Evolutionary conservation across 129 eudicot genomes (phyloP), one percentile per base, ranked within the genome.

Genomic region (Flaveria linearis): DNA sequence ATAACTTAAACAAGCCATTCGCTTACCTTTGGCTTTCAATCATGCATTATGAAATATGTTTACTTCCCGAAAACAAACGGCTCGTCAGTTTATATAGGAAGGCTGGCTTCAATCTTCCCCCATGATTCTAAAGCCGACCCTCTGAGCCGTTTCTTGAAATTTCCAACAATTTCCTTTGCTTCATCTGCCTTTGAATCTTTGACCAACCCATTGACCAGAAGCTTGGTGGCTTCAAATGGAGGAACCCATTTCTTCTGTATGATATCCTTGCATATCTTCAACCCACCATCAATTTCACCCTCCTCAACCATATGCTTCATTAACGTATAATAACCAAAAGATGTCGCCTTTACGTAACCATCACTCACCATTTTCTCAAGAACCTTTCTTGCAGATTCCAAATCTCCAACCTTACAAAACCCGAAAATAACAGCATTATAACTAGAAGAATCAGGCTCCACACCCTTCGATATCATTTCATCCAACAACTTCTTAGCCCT

Each of bases 351-450:
- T 26, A 71, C 87, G 68, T 58, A 76, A 7, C 84, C 88, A 76
- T 76, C 87, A 43, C 65, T 65, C n/a, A 62, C 78, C 89, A 86
- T 82, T 66, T 69, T 76, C 13, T 86, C 87, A 77, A 86, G 79
- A 80, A 86, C 75, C 60, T 71, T 83, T 69, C 58, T 80, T 63
- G 87, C 89, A 20, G 85, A 80, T 33, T 66, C 87, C 47, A 86
- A 72, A 80, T 86, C 87, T 6, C 89, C 89, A 58, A 76, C 85
- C 81, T 80, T 86, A 76, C 87, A 86, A 76, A 76, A 80, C 75
- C 87, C 86, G 9, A 82, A 82, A 0, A 86, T 83, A 26, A 86
- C 69, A 46, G 77, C 55, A 68, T 69, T 46, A 60, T 86, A 86
- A 69, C 81, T 82, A 0, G 77, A 84, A 25, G 81, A 69, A 83